Percentiles rank a stretch among this genome's conserved stretches.
These are phyloP conservation scores for Danielia reshetovae DNA, from an alignment of 805 yeast species.

Conservation along the genomic window DNA sequence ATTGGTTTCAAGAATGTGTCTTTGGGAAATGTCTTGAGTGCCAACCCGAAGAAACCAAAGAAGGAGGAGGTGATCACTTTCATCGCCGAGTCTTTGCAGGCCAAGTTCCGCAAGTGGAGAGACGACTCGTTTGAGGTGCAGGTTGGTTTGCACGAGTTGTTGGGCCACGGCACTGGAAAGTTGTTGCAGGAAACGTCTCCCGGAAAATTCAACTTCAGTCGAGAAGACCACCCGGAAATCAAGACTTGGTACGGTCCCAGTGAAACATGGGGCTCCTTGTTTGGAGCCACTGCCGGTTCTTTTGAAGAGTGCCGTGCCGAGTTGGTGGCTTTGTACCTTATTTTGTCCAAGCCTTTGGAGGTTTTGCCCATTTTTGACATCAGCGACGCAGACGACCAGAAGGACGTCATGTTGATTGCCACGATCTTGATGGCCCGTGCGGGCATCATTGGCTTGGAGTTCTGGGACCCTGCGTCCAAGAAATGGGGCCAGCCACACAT, in stretches of 20 bases:
- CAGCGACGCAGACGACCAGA: constrained; percentile 51
- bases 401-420: constrained; percentile 61
- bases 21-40: constrained; percentile 77
- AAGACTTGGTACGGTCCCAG: constrained; percentile 70
- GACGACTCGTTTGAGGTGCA: constrained; percentile 87
- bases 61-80: constrained; percentile 69
- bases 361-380: constrained; percentile 74
- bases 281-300: constrained; percentile 79
- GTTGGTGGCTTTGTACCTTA: constrained; percentile 77
- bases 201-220: constrained; percentile 71
- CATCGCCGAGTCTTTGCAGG: constrained; percentile 49
- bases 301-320: constrained; percentile 95
- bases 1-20: constrained; percentile 89
- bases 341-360: constrained; percentile 56
- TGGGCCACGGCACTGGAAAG: constrained; percentile 92
- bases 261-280: constrained; percentile 87
- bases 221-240: constrained; percentile 61
- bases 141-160: constrained; percentile 87
- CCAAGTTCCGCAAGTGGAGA: constrained; percentile 63
- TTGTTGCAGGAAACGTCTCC: constrained; percentile 53
- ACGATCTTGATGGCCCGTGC: constrained; percentile 85
- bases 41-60: constrained; percentile 58
- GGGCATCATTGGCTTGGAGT: constrained; percentile 77
- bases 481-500: constrained; percentile 96
- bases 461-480: constrained; percentile 75